Base-by-base conservation (phyloP, 2,329 filamentous ascomycete species). In the Triangularia setosa region DNA sequence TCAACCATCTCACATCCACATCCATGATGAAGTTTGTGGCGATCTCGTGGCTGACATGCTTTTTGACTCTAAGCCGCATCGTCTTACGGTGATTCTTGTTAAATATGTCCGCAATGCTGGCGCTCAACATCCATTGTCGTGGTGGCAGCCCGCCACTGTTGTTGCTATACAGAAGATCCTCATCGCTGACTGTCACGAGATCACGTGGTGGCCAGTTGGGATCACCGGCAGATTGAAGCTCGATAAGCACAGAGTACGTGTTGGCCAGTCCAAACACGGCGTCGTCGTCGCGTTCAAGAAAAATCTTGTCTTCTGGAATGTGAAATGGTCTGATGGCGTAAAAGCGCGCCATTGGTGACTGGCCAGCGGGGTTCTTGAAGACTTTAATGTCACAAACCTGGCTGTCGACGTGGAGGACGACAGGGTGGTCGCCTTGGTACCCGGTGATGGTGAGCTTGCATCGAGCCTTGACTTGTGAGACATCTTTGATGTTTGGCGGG, bases 201-300 rank as follows among this genome's bases (percentile, higher is more conserved):
- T 81, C 78, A 14, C 80, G 71, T 0, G 84, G 84, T 3, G 84
- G 84, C 84, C 84, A 87, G 40, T 75, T 75, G 11, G 76, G 74
- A 61, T 80, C 78, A 54, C 79, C 79, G 5, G 79, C 79, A 8
- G 83, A 80, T 69, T 84, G 82, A 16, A 87, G 73, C 69, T 87
- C 83, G 44, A 86, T 74, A 21, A 77, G 74, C 14, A 87, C 72
- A 64, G 79, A 75, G 71, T 87, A 87, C 23, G 75, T 74, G 58
- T 83, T 78, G 28, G 80, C 81, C 44, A 85, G 73, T 65, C 79
- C 80, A 68, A 82, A 81, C 4, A 77, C 75, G 30, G 75, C 73
- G 24, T 82, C 79, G 57, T 84, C 81, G 58, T 77, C 76, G 53
- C 80, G 76, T 67, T 82, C 78, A 60, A 86, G 73, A 27, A 78